These are phyloP conservation scores for Fusarium sp. DNA, from an alignment of 2,329 filamentous ascomycete species.

Conservation along the genomic window DNA sequence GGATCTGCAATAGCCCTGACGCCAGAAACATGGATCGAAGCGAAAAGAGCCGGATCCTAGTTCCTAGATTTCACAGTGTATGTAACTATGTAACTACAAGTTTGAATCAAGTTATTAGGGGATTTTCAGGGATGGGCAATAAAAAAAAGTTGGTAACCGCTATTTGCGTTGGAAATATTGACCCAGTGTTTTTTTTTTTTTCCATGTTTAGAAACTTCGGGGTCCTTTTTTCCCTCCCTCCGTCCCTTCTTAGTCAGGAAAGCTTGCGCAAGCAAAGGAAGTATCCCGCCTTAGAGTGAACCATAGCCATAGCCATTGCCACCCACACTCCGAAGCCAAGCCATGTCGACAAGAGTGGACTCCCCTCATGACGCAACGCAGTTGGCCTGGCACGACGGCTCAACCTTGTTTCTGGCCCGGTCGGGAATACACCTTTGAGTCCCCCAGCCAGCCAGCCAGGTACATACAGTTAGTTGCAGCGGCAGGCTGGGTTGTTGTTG, in stretches of 20 bases:
- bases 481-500: background rate
- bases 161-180: background rate
- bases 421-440: background rate
- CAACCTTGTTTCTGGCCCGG: background rate
- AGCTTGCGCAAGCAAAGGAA: constrained; percentile 32
- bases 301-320: constrained; percentile 2
- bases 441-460: background rate
- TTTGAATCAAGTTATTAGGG: background rate
- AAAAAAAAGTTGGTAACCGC: background rate
- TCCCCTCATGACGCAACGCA: constrained; percentile 23
- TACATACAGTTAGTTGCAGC: background rate
- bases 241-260: constrained; percentile 4
- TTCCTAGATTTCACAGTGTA: background rate
- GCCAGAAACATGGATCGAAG: background rate
- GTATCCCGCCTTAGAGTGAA: constrained; percentile 25
- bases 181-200: background rate
- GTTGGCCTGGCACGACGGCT: background rate
- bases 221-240: background rate
- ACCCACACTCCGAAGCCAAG: background rate
- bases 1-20: background rate
- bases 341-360: background rate
- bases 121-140: background rate
- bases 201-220: constrained; percentile 5
- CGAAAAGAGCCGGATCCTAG: background rate
- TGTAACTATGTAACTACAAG: too few species aligned